Percentiles rank a stretch among this genome's conserved stretches.
Conservation (phyloP, 164 flowering plant species). For the Vitis riparia region DNA sequence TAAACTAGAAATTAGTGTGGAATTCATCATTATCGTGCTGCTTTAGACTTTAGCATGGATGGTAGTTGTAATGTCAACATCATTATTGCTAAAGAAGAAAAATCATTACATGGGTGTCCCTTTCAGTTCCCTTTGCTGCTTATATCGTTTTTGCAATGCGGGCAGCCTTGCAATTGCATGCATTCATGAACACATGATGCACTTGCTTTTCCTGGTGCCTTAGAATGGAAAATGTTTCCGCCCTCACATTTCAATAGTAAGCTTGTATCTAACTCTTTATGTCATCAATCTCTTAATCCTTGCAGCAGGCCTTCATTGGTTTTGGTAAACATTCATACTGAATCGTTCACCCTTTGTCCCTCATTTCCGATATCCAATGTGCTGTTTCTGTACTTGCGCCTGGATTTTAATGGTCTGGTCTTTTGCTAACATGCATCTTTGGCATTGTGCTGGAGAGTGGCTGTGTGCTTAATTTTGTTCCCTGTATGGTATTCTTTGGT, state of each 20-base stretch:
- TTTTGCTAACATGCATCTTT: too few species aligned
- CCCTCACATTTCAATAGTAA: not conserved
- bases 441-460: too few species aligned
- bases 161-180: slow-evolving; percentile 13
- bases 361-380: not conserved
- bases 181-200: slow-evolving; percentile 11
- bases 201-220: slow-evolving; percentile 13
- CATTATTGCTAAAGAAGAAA: slow-evolving; percentile 23
- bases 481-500: too few species aligned
- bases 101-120: slow-evolving; percentile 20
- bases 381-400: not conserved
- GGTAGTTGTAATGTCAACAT: slow-evolving; percentile 39
- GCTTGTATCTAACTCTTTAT: not conserved
- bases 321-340: not conserved
- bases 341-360: not conserved
- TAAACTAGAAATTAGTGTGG: slow-evolving; percentile 16
- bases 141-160: slow-evolving; percentile 7
- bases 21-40: slow-evolving; percentile 15
- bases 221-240: not conserved
- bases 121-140: slow-evolving; percentile 17
- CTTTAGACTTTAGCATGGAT: slow-evolving; percentile 30
- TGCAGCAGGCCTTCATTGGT: not conserved
- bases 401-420: too few species aligned
- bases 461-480: too few species aligned
- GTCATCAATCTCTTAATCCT: not conserved